Percentiles rank a stretch among this genome's conserved stretches.
Evolutionary conservation across 2,329 filamentous ascomycete species (phyloP).

Genomic region (Aspergillus transmontanensis): DNA sequence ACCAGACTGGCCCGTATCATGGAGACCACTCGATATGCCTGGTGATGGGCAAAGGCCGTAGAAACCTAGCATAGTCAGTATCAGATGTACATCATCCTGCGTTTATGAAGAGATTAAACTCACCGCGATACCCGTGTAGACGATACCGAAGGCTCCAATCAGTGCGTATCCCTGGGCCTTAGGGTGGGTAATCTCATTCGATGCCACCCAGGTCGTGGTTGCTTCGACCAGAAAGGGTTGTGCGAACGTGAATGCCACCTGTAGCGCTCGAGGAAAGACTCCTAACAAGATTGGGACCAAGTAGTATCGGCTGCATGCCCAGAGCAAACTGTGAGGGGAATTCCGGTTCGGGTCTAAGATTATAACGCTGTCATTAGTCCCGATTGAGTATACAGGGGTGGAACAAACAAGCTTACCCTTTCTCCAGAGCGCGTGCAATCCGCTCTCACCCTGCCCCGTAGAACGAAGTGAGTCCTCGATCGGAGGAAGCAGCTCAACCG

Average conservation of each 20-base stretch:
- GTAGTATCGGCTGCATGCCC: not conserved
- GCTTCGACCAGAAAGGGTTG: constrained; percentile 49
- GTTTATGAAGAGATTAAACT: not conserved
- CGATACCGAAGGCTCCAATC: not conserved
- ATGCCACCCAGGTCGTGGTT: not conserved
- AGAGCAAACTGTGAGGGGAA: not conserved
- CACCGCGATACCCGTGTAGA: not conserved
- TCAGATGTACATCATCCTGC: not conserved
- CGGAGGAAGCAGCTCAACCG: constrained; percentile 44
- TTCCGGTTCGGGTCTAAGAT: not conserved
- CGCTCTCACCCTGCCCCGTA: not conserved
- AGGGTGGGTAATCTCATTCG: not conserved
- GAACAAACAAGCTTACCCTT: not conserved
- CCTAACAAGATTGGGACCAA: not conserved
- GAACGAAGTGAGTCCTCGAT: constrained; percentile 34
- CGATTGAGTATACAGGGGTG: not conserved
- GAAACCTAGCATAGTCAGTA: constrained; percentile 15
- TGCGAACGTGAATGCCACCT: constrained; percentile 44
- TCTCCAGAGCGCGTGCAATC: not conserved
- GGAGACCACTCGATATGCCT: constrained; percentile 12
- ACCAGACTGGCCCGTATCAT: constrained; percentile 18
- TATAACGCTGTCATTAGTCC: not conserved
- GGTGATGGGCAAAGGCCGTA: constrained; percentile 33
- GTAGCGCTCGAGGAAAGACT: not conserved
- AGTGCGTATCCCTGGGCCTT: not conserved